phyloP scores from a whole-genome alignment of 1,284 basidiomycete genomes.

The Cryptococcus maquisensis region DNA sequence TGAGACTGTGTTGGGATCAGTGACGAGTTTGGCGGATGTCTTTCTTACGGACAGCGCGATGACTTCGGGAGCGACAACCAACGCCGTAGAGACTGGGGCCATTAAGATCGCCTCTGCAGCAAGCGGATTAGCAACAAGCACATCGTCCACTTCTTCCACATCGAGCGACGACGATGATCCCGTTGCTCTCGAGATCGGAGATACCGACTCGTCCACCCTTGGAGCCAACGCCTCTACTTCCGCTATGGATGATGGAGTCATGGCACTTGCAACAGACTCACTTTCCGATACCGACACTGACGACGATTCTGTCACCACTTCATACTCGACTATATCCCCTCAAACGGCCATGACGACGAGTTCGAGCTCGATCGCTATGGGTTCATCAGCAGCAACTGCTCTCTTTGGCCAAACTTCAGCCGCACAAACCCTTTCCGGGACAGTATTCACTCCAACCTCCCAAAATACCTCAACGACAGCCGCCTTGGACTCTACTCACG shows the following conservation, averaged over 20 bases:
- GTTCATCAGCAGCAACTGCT: too few species aligned
- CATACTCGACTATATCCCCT: not conserved
- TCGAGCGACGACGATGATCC: not conserved
- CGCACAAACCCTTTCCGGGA: not conserved
- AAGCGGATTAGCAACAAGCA: not conserved
- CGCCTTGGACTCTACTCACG: conserved; percentile 5
- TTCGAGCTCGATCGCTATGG: too few species aligned
- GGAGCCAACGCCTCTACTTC: not conserved
- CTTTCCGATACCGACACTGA: not conserved
- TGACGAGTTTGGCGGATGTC: not conserved
- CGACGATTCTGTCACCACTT: not conserved
- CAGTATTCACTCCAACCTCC: not conserved
- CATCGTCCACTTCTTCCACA: not conserved
- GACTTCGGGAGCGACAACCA: too few species aligned
- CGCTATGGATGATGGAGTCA: not conserved
- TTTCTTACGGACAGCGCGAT: too few species aligned
- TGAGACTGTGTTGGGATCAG: not conserved
- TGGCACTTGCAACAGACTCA: not conserved
- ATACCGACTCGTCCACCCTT: not conserved
- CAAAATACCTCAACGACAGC: not conserved
- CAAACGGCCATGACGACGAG: too few species aligned
- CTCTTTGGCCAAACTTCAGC: not conserved
- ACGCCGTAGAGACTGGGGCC: too few species aligned
- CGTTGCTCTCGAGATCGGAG: not conserved
- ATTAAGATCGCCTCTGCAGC: not conserved